Evolutionary conservation across 441 rosid species (phyloP), one percentile per base, ranked within the genome.

Genomic region (Biscutella auriculata): DNA sequence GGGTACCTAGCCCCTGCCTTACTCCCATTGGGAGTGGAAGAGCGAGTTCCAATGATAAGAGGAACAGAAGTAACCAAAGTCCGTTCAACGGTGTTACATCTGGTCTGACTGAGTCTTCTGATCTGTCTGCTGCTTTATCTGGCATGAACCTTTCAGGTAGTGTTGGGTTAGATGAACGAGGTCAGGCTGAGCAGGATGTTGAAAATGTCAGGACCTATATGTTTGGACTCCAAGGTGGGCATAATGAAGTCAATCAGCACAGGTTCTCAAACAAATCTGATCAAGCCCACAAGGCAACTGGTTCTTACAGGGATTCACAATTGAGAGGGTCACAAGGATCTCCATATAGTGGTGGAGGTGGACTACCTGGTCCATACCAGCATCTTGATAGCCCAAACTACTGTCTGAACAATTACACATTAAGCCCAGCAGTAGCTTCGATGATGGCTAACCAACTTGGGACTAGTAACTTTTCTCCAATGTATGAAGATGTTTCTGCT

Each of bases 1-100:
- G 94, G 75, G 83, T 79, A 46, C 94, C 97, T 40, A 92, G 96
- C 71, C 98, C 96, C 43, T 77, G 98, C 60, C 75, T 74, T 26
- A 77, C 89, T n/a, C 95, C 95, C 17, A 92, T 88, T 60, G 98
- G 95, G 21, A 81, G 79, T 25, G 94, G 84, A 2, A 80, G 98
- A 73, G 68, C 57, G 44, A 73, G 69, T 21, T 54, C 82, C 43
- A 63, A 81, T 0, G 97, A 92, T 41, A 88, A 83, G 74, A 77
- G 94, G 78, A 73, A 63, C 66, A 60, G 69, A 30, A 57, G 45
- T 23, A 59, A 76, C 46, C 68, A 83, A 26, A 79, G 75, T 74
- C 75, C 90, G 6, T 77, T 86, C 64, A 76, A 73, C 53, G 79
- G 80, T 47, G 66, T 76, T 45, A 54, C 89, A 9, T 75, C 89